Evolutionary conservation across 345 rosid species (phyloP).

Genomic region (Aethionema arabicum): DNA sequence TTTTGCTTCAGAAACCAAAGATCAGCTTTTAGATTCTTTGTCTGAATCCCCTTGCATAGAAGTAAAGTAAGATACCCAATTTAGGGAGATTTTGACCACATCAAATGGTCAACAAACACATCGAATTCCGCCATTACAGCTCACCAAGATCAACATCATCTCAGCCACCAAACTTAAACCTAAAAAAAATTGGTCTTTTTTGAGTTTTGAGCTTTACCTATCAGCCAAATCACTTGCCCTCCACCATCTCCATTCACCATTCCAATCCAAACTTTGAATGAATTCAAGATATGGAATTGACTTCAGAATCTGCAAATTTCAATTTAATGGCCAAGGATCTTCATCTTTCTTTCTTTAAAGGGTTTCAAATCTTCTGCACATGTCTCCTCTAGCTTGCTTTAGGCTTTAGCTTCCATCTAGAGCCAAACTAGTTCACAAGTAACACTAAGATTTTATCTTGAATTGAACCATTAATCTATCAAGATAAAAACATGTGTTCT

Average conservation of each 20-base stretch:
- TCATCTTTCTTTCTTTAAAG: neutral
- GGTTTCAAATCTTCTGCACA: slow-evolving; percentile 5
- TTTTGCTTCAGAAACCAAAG: slow-evolving; percentile 19
- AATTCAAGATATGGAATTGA: slow-evolving; percentile 20
- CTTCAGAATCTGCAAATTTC: neutral
- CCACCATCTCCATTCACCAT: slow-evolving; percentile 8
- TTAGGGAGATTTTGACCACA: slow-evolving; percentile 16
- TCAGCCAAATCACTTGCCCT: slow-evolving; percentile 19
- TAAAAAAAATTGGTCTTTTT: slow-evolving; percentile 28
- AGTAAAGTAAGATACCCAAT: slow-evolving; percentile 35
- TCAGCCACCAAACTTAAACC: slow-evolving; percentile 36
- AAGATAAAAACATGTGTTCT: slow-evolving; percentile 15
- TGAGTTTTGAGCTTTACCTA: slow-evolving; percentile 9
- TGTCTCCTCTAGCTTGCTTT: neutral
- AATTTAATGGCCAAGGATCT: neutral
- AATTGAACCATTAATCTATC: slow-evolving; percentile 5
- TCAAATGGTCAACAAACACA: slow-evolving; percentile 30
- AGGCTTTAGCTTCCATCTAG: slow-evolving; percentile 3
- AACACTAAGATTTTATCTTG: neutral
- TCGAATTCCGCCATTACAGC: slow-evolving; percentile 19
- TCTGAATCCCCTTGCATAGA: slow-evolving; percentile 33
- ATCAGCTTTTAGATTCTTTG: slow-evolving; percentile 2
- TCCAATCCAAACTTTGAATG: neutral
- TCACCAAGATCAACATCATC: slow-evolving; percentile 23
- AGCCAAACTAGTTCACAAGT: slow-evolving; percentile 10